Evolutionary conservation across 1,139 yeast species (phyloP).

Genomic region (Meyerozyma athensensis): DNA sequence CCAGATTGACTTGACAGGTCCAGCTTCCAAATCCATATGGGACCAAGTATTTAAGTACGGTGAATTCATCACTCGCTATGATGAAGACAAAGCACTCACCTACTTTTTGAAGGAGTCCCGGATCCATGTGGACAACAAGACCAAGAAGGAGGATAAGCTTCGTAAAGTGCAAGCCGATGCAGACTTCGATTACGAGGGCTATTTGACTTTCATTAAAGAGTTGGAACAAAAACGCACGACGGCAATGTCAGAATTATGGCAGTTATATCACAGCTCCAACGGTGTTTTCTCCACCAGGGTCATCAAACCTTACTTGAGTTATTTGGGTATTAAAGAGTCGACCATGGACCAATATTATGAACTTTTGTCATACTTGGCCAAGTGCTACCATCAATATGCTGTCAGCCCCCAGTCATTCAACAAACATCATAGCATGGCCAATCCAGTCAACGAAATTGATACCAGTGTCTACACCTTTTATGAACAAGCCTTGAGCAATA

Average conservation of each 20-base stretch:
- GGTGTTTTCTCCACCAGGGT: constrained; percentile 23
- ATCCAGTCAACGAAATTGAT: constrained; percentile 14
- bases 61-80: constrained; percentile 19
- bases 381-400: constrained; percentile 18
- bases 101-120: constrained; percentile 22
- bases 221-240: constrained; percentile 23
- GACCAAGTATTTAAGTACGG: constrained; percentile 35
- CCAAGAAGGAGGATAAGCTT: constrained; percentile 12
- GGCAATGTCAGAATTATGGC: constrained; percentile 32
- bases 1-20: constrained; percentile 18
- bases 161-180: constrained; percentile 29
- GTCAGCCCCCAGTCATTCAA: constrained; percentile 26
- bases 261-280: constrained; percentile 21
- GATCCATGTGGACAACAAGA: constrained; percentile 8
- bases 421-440: constrained; percentile 9
- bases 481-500: constrained; percentile 20
- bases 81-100: constrained; percentile 24
- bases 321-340: constrained; percentile 17
- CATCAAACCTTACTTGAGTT: constrained; percentile 22
- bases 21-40: constrained; percentile 28
- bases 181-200: constrained; percentile 39
- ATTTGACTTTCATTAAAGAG: constrained; percentile 23
- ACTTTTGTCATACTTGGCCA: constrained; percentile 19
- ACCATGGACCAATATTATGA: constrained; percentile 17
- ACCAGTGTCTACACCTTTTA: constrained; percentile 22